Base-by-base conservation (phyloP, 2,329 filamentous ascomycete species). In the Exophiala calicioides region DNA sequence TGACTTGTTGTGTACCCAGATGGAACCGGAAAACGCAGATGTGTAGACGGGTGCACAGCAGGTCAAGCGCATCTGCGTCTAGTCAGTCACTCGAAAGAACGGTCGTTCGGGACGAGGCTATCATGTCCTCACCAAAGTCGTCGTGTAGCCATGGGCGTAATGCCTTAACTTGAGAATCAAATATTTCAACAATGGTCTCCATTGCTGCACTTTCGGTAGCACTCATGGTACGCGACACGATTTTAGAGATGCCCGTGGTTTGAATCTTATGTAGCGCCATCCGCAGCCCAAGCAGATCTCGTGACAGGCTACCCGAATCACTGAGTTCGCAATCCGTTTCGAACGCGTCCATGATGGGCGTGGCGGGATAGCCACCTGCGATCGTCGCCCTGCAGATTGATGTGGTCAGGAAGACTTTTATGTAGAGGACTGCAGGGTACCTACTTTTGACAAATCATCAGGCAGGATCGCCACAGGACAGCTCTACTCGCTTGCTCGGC, bases 401-500 rank as follows among this genome's bases (percentile, higher is more conserved):
- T n/a, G n/a, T n/a, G n/a, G n/a, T n/a, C 39, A 19, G 20, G 18
- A 16, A 9, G 7, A 23, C 12, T 12, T 21, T 13, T 12, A 19
- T 6, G 18, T 15, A 15, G 10, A 23, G 18, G 27, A 34, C 6
- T 24, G n/a, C 9, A 5, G 26, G 18, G 15, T 7, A 18, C 30
- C 7, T 8, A 44, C 36, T 37, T 41, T 26, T 47, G 44, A 30
- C 36, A 47, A 1, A 47, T 29, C 8, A 47, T 39, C 10, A 35
- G 5, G 20, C 44, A 47, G 15, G 32, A 33, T 16, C n/a, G 7
- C 44, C 44, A 47, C 2, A 47, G 36, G 12, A 13, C 5, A n/a
- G 44, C 44, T 6, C 44, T 9, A n/a, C 12, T 13, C 24, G 8
- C 13, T 18, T 32, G 12, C 10, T 40, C 21, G 10, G 15, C 6